Conservation (phyloP, 2,329 filamentous ascomycete species). For the Plenodomus biglobosus region DNA sequence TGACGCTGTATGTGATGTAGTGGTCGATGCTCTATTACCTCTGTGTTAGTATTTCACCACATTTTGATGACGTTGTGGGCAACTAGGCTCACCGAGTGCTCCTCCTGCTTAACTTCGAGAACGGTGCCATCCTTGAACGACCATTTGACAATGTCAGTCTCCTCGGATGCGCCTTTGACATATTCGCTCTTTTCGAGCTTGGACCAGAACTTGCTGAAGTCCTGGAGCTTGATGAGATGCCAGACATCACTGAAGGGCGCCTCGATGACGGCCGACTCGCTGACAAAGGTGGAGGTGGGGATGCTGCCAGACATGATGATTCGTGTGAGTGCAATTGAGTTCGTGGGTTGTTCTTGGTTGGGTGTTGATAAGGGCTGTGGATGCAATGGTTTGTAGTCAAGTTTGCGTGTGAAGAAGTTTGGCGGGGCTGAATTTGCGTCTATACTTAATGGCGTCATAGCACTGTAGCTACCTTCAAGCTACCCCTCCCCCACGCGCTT, state of each 20-base stretch:
- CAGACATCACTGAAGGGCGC: constrained; percentile 68
- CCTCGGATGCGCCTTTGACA: constrained; percentile 63
- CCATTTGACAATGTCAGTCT: constrained; percentile 70
- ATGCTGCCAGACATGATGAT: constrained; percentile 47
- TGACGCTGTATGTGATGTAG: constrained; percentile 74
- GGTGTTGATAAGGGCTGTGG: background rate
- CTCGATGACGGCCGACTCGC: constrained; percentile 68
- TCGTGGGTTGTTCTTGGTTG: background rate
- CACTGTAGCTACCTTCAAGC: constrained; percentile 19
- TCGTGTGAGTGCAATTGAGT: constrained; percentile 7
- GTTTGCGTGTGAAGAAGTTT: constrained; percentile 16
- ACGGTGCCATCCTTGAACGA: constrained; percentile 69
- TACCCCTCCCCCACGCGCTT: constrained; percentile 30
- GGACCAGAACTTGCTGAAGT: constrained; percentile 68
- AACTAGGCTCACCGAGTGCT: constrained; percentile 63
- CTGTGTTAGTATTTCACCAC: background rate
- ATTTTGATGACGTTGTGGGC: background rate
- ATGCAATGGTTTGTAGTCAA: background rate
- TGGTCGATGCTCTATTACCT: constrained; percentile 64
- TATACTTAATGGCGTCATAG: constrained; percentile 17
- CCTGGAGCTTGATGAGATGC: constrained; percentile 73
- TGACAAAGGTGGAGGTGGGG: constrained; percentile 67
- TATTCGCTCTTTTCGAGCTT: constrained; percentile 63
- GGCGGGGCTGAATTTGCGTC: constrained; percentile 15
- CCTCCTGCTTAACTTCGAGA: constrained; percentile 74